Evolutionary conservation across 306 rosid genomes (phyloP).

Genomic region (Corylus heterophylla): DNA sequence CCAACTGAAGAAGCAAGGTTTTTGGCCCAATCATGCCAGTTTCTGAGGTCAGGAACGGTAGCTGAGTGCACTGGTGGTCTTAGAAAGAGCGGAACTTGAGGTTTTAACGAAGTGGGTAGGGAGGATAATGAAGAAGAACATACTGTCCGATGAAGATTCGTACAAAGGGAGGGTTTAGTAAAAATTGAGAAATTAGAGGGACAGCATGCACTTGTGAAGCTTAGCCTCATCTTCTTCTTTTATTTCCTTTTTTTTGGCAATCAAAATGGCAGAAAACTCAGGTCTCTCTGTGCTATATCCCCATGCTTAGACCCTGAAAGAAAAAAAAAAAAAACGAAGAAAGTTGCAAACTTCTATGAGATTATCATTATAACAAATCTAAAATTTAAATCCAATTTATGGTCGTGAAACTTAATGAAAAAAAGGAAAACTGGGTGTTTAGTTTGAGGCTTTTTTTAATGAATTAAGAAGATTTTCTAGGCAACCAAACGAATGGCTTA

Average conservation of each 20-base stretch:
- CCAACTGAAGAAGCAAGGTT: conserved; percentile 57
- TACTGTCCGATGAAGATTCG: conserved; percentile 30
- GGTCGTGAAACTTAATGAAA: too few species aligned
- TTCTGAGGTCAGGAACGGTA: conserved; percentile 48
- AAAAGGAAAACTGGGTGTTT: too few species aligned
- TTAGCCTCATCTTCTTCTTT: conserved; percentile 42
- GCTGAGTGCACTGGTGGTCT: conserved; percentile 58
- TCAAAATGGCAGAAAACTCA: conserved; percentile 15
- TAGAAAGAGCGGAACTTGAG: conserved; percentile 67
- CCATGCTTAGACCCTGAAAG: neutral
- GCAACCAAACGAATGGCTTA: neutral
- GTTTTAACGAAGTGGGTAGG: conserved; percentile 33
- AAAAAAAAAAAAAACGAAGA: neutral
- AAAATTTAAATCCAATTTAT: neutral
- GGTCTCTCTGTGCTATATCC: neutral
- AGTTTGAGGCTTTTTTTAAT: neutral
- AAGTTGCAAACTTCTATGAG: neutral
- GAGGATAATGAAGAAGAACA: conserved; percentile 31
- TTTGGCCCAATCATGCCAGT: conserved; percentile 88
- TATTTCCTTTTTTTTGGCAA: conserved; percentile 5
- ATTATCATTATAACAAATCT: neutral
- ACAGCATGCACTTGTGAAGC: conserved; percentile 29
- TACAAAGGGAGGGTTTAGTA: conserved; percentile 28
- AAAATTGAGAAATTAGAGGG: conserved; percentile 29
- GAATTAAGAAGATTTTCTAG: neutral